A percentile compares a stretch with the other conserved stretches of the same genome.
Conservation (phyloP, 2,329 filamentous ascomycete genomes). For the Lachnellula suecica region DNA sequence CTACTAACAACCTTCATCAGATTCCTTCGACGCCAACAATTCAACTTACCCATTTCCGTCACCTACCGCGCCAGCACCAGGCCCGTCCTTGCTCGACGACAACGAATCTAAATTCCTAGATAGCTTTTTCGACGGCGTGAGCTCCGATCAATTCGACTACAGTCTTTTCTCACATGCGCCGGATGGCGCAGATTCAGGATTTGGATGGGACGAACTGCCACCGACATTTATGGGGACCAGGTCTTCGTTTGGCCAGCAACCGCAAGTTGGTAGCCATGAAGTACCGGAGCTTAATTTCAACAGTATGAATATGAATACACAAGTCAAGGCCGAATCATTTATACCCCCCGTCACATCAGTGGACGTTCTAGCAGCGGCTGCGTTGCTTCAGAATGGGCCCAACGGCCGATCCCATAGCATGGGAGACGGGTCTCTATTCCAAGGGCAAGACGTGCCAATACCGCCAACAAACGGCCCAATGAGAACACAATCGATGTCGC, state of each 20-base stretch:
- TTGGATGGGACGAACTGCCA: conserved; percentile 58
- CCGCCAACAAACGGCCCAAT: conserved; percentile 17
- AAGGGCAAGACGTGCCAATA: conserved; percentile 14
- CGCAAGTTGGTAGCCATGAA: conserved; percentile 19
- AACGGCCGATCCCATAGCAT: conserved; percentile 29
- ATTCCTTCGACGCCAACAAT: conserved; percentile 42
- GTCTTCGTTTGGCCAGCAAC: conserved; percentile 57
- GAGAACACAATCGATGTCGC: conserved; percentile 27
- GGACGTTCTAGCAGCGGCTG: conserved; percentile 61
- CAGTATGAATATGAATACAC: conserved; percentile 17
- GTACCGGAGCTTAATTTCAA: conserved; percentile 20
- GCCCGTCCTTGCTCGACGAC: conserved; percentile 64
- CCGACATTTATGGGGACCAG: conserved; percentile 65
- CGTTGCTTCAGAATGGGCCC: conserved; percentile 45
- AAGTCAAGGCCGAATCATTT: conserved; percentile 14
- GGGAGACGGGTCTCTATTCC: conserved; percentile 25
- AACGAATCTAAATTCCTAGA: conserved; percentile 58
- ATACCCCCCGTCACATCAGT: conserved; percentile 37
- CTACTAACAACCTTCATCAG: conserved; percentile 33
- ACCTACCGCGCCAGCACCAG: conserved; percentile 62
- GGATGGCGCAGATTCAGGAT: conserved; percentile 48
- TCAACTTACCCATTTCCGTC: conserved; percentile 47
- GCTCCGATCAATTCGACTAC: conserved; percentile 48
- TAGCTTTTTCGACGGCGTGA: conserved; percentile 56
- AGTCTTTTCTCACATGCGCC: conserved; percentile 43